Evolutionary conservation across 257 asterid species (phyloP).

Genomic region (Solanum chaucha): DNA sequence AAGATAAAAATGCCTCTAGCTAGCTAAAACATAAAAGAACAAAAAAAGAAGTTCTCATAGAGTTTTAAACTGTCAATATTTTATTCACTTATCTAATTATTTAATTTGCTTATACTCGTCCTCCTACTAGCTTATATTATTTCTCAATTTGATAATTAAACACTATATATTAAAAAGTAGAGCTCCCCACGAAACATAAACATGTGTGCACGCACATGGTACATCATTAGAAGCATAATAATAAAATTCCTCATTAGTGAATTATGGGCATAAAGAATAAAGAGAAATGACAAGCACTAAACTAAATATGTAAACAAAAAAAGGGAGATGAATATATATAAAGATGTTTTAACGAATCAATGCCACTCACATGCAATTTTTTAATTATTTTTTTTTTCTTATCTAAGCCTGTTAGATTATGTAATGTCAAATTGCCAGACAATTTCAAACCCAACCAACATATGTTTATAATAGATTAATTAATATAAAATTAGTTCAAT

Average conservation of each 20-base stretch:
- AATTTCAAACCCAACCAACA: neutral
- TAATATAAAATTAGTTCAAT: neutral
- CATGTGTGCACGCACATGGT: slow-evolving; percentile 1
- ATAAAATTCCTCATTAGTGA: neutral
- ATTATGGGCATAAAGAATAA: neutral
- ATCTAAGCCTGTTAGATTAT: neutral
- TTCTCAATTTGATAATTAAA: neutral
- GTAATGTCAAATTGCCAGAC: neutral
- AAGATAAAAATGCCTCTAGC: too few relatives aligned
- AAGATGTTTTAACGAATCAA: neutral
- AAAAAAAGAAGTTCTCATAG: too few relatives aligned
- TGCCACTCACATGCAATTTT: neutral
- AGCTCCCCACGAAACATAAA: neutral
- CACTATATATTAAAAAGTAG: neutral
- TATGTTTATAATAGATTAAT: neutral
- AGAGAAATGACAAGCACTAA: neutral
- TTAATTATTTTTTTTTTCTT: neutral
- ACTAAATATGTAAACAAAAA: neutral
- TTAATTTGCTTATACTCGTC: neutral
- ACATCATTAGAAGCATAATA: neutral
- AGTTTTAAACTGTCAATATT: neutral
- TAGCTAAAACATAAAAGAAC: too few relatives aligned
- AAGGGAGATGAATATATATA: neutral
- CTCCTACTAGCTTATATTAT: neutral
- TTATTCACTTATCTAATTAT: neutral